Evolutionary conservation across 2,329 filamentous ascomycete genomes (phyloP).

Genomic region (Thermoascus crustaceus): DNA sequence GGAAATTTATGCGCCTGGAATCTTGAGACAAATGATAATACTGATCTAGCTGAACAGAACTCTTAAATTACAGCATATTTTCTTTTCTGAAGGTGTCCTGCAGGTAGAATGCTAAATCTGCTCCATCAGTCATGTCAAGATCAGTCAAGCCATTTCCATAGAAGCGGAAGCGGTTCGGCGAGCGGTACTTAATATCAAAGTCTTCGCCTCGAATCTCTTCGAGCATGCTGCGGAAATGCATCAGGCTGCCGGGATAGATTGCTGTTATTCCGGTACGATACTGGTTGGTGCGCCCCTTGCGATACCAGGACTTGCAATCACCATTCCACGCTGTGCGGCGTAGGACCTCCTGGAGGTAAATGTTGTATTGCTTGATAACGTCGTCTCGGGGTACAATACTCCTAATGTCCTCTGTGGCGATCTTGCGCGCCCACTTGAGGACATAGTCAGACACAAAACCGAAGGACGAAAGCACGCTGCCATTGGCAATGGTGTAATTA

Average conservation of each 20-base stretch:
- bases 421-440: neutral
- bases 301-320: slow-evolving; percentile 12
- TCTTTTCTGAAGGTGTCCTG: no score
- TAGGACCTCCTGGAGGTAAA: slow-evolving; percentile 13
- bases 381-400: neutral
- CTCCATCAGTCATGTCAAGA: slow-evolving; percentile 3
- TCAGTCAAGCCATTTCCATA: neutral
- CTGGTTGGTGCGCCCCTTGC: slow-evolving; percentile 7
- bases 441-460: neutral
- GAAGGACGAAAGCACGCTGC: neutral
- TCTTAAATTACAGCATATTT: no score
- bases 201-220: slow-evolving; percentile 7
- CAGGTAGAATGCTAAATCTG: neutral
- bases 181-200: slow-evolving; percentile 5
- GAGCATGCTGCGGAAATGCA: slow-evolving; percentile 8
- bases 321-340: slow-evolving; percentile 12
- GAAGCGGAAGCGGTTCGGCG: slow-evolving; percentile 2
- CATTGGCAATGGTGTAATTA: neutral
- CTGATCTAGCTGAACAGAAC: no score
- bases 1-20: no score
- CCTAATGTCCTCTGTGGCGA: neutral
- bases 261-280: slow-evolving; percentile 6
- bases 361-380: slow-evolving; percentile 9
- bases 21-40: no score
- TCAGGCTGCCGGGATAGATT: slow-evolving; percentile 8